Evolutionary conservation across 768 basidiomycete genomes (phyloP).

Genomic region (Lactifluus hygrophoroides): DNA sequence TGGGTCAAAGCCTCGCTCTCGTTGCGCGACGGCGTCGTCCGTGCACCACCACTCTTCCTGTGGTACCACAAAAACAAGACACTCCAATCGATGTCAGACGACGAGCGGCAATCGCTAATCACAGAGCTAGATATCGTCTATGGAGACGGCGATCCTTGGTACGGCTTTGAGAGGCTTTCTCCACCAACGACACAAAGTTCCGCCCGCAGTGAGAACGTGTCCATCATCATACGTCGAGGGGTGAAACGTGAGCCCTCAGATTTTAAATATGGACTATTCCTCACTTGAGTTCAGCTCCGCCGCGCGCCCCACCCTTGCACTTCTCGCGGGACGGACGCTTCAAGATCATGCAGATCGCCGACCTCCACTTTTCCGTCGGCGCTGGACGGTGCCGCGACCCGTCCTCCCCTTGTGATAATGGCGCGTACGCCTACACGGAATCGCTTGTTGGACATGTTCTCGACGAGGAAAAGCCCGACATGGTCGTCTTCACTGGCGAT

Average conservation of each 20-base stretch:
- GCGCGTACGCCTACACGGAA: conserved; percentile 74
- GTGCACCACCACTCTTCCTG: conserved; percentile 50
- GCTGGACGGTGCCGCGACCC: conserved; percentile 74
- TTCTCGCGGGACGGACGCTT: conserved; percentile 80
- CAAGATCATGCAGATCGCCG: conserved; percentile 86
- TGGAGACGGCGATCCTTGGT: conserved; percentile 79
- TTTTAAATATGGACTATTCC: not conserved
- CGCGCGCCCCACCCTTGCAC: conserved; percentile 68
- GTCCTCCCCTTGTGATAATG: conserved; percentile 37
- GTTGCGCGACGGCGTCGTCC: conserved; percentile 52
- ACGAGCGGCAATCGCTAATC: conserved; percentile 54
- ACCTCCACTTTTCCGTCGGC: conserved; percentile 86
- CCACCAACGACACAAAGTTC: conserved; percentile 42
- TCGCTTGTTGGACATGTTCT: conserved; percentile 62
- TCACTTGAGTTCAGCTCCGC: conserved; percentile 40
- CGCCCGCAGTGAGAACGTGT: conserved; percentile 41
- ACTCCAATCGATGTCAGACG: conserved; percentile 46
- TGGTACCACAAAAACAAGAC: conserved; percentile 77
- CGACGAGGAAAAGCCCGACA: conserved; percentile 76
- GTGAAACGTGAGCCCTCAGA: conserved; percentile 49
- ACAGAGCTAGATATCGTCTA: conserved; percentile 90
- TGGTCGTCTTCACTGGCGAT: conserved; percentile 90
- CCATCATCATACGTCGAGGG: conserved; percentile 61
- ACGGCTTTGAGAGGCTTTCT: conserved; percentile 70
- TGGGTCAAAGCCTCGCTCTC: conserved; percentile 65